Evolutionary conservation across 306 rosid genomes (phyloP).

Genomic region (Cucumis melo): DNA sequence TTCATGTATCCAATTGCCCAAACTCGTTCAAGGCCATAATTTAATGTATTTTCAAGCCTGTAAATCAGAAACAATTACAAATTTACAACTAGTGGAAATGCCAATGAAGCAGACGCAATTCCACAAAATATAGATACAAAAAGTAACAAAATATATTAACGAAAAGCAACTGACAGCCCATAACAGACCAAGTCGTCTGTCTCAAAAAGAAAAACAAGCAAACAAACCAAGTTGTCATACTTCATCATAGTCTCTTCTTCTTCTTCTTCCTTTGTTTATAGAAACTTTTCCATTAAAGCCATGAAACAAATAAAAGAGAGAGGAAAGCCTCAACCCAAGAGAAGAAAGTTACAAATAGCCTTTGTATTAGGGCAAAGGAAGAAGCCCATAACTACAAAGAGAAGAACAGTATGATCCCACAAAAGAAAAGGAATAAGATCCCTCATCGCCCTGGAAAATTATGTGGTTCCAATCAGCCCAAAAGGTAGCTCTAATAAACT

Average conservation of each 20-base stretch:
- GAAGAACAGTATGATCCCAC: neutral
- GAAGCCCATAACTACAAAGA: neutral
- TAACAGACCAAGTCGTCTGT: neutral
- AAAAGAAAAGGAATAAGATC: neutral
- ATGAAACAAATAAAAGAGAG: neutral
- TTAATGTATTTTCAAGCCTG: slow-evolving; percentile 98
- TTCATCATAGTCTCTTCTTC: neutral
- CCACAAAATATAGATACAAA: neutral
- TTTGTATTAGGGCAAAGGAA: neutral
- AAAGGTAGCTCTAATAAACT: neutral
- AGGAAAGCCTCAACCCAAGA: neutral
- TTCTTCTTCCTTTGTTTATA: neutral
- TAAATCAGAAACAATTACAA: neutral
- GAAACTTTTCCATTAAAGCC: neutral
- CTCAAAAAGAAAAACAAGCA: neutral
- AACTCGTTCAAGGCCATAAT: slow-evolving; percentile 97
- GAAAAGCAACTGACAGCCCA: neutral
- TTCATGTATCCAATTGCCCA: slow-evolving; percentile 99
- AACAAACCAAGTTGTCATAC: neutral
- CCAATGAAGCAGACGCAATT: neutral
- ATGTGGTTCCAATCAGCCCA: neutral
- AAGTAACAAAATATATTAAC: neutral
- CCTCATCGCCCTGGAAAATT: neutral
- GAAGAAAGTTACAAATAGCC: neutral
- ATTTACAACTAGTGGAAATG: neutral